Evolutionary conservation across 2,329 filamentous ascomycete genomes (phyloP), one percentile per base, ranked within the genome.

Genomic region (Sarocladium brachiariae): DNA sequence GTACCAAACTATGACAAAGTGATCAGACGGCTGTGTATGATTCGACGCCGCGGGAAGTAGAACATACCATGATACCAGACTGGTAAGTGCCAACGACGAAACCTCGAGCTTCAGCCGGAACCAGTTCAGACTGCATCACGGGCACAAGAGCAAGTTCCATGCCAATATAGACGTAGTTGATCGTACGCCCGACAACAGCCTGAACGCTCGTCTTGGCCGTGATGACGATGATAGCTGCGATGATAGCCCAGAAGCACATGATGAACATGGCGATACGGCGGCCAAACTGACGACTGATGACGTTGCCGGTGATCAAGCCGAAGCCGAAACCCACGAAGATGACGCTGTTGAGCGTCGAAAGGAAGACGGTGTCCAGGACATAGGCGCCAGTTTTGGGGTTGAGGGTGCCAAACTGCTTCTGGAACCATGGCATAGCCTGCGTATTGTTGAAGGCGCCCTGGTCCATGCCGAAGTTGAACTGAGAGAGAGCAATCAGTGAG

Each of bases 331-430:
- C 31, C 46, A 58, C 50, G 2, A 57, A 50, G 11, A 54, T 57
- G 8, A 58, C 51, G 14, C 55, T 57, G 38, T 59, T 59, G 46
- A 59, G 54, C 37, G 55, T 57, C 16, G 57, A 56, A 25, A 59
- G 50, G 19, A n/a, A n/a, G n/a, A n/a, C n/a, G n/a, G n/a, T n/a
- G n/a, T n/a, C n/a, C n/a, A n/a, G n/a, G n/a, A n/a, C n/a, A n/a
- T n/a, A n/a, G n/a, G n/a, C n/a, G n/a, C n/a, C n/a, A n/a, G n/a
- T n/a, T n/a, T n/a, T n/a, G n/a, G n/a, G n/a, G n/a, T n/a, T n/a
- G n/a, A n/a, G n/a, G n/a, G n/a, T n/a, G n/a, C n/a, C n/a, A n/a
- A n/a, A n/a, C n/a, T n/a, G n/a, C n/a, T n/a, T n/a, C n/a, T n/a
- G n/a, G n/a, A n/a, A n/a, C n/a, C n/a, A n/a, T n/a, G n/a, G n/a